Evolutionary conservation across 2,329 filamentous ascomycete genomes (phyloP).

Genomic region (Fonsecaea monophora): DNA sequence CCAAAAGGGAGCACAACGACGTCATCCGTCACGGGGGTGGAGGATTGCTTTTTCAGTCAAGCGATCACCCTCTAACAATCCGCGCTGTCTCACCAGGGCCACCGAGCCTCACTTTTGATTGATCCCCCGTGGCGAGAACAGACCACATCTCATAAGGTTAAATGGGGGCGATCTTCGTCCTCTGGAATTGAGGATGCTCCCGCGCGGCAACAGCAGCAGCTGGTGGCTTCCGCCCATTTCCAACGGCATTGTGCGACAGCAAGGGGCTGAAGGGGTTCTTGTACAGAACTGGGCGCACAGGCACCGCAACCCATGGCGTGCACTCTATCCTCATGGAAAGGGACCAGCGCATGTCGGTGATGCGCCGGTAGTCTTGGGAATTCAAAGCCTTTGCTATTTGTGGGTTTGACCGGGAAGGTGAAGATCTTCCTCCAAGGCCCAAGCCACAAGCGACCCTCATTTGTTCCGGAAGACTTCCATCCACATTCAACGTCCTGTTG

Average conservation of each 20-base stretch:
- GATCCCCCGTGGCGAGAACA: conserved; percentile 1
- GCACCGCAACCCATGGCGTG: not conserved
- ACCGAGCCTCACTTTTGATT: conserved; percentile 20
- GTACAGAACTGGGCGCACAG: not conserved
- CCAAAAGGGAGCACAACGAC: conserved; percentile 19
- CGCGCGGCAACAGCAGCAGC: conserved; percentile 20
- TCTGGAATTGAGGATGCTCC: conserved; percentile 20
- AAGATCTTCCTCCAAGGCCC: not conserved
- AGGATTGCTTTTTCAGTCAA: conserved; percentile 25
- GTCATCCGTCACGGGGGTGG: conserved; percentile 19
- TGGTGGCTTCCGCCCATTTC: not conserved
- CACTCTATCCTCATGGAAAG: not conserved
- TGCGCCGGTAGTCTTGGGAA: not conserved
- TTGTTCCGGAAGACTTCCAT: conserved; percentile 32
- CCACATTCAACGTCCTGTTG: conserved; percentile 31
- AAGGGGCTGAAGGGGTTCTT: not conserved
- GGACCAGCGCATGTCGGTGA: not conserved
- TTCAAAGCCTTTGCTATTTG: not conserved
- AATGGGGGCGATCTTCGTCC: conserved; percentile 15
- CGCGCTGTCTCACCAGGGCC: conserved; percentile 26
- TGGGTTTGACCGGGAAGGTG: not conserved
- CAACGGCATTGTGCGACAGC: not conserved
- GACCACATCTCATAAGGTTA: not conserved
- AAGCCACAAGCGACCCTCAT: conserved; percentile 16
- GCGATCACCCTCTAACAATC: conserved; percentile 20